phyloP scores from a whole-genome alignment of 2,329 filamentous ascomycete genomes.

The Hymenoscyphus albidus region DNA sequence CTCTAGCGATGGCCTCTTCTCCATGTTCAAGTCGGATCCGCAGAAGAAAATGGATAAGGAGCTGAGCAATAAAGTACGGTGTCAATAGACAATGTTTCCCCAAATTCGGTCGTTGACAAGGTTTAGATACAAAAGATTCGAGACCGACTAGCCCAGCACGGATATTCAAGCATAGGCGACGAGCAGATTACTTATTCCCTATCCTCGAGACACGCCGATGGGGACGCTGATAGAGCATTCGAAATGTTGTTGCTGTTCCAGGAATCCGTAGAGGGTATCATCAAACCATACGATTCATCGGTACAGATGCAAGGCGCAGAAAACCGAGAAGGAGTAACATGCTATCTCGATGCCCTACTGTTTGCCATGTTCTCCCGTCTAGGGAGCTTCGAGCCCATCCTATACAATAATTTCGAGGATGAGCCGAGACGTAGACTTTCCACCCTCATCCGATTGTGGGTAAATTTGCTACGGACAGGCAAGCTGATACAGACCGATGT shows the following conservation, averaged over 20 bases:
- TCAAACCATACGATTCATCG: slow-evolving; percentile 69
- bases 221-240: slow-evolving; percentile 70
- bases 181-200: slow-evolving; percentile 62
- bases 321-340: slow-evolving; percentile 85
- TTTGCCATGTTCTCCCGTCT: slow-evolving; percentile 95
- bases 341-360: slow-evolving; percentile 84
- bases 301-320: slow-evolving; percentile 77
- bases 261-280: slow-evolving; percentile 74
- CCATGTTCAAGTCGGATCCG: slow-evolving; percentile 60
- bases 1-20: slow-evolving; percentile 56
- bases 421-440: slow-evolving; percentile 68
- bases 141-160: slow-evolving; percentile 47
- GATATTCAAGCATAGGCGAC: slow-evolving; percentile 54
- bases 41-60: slow-evolving; percentile 54
- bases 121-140: slow-evolving; percentile 49
- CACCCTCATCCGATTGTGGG: slow-evolving; percentile 81
- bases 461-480: slow-evolving; percentile 84
- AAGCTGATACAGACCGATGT: slow-evolving; percentile 82
- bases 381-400: slow-evolving; percentile 87
- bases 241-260: slow-evolving; percentile 75
- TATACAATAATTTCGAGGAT: slow-evolving; percentile 74
- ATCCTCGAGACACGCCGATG: slow-evolving; percentile 58
- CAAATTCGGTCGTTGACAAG: slow-evolving; percentile 15
- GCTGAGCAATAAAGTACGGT: slow-evolving; percentile 41
- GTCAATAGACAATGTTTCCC: background rate